Conservation (phyloP, 2,329 filamentous ascomycete genomes). For the Colletotrichum shisoi region DNA sequence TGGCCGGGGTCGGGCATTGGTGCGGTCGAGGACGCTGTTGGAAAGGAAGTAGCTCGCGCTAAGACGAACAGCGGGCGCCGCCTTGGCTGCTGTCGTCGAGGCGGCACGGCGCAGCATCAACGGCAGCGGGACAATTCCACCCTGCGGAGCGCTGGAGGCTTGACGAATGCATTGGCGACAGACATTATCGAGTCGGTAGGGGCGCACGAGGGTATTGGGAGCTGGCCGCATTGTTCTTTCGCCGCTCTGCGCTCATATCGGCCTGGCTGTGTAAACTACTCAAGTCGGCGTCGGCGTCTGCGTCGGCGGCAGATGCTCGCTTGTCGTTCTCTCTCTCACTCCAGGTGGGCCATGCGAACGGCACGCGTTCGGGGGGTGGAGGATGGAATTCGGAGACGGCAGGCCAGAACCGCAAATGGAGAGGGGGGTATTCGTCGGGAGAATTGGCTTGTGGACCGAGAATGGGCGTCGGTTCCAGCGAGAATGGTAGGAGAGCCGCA, state of each 20-base stretch:
- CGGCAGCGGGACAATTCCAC: slow-evolving; percentile 3
- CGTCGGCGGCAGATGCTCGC: slow-evolving; percentile 15
- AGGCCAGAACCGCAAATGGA: neutral
- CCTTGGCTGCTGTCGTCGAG: slow-evolving; percentile 33
- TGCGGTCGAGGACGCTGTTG: slow-evolving; percentile 35
- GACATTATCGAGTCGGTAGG: slow-evolving; percentile 32
- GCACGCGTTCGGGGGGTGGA: neutral
- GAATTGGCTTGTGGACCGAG: slow-evolving; percentile 11
- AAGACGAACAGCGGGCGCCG: slow-evolving; percentile 35
- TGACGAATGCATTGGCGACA: slow-evolving; percentile 35
- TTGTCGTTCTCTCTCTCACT: slow-evolving; percentile 3
- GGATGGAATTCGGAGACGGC: neutral
- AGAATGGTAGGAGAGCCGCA: neutral
- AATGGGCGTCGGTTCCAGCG: slow-evolving; percentile 4
- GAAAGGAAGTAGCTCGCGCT: slow-evolving; percentile 40
- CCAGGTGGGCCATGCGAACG: slow-evolving; percentile 9
- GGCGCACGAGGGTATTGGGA: slow-evolving; percentile 35
- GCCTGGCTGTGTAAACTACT: slow-evolving; percentile 2
- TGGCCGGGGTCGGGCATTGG: slow-evolving; percentile 17
- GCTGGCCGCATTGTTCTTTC: slow-evolving; percentile 39
- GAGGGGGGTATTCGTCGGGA: neutral
- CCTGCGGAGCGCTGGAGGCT: slow-evolving; percentile 11
- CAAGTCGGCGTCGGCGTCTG: slow-evolving; percentile 9
- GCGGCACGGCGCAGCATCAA: slow-evolving; percentile 20
- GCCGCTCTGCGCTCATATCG: slow-evolving; percentile 39